These are phyloP conservation scores for Chlorophyllum brunneum DNA, from an alignment of 768 basidiomycete species.

Conservation along the genomic window DNA sequence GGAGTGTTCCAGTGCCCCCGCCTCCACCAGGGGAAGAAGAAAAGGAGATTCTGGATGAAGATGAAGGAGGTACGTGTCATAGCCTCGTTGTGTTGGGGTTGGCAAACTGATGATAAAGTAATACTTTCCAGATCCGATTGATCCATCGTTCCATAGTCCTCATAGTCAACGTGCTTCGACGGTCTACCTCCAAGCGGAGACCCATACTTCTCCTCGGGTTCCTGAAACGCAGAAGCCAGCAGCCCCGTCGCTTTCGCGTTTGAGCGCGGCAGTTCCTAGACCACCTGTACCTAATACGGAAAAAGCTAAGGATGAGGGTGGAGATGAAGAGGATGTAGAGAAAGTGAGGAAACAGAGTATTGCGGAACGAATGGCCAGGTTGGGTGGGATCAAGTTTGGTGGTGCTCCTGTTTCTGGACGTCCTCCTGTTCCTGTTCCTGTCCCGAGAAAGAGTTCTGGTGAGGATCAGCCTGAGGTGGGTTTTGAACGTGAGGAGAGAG, in stretches of 20 bases:
- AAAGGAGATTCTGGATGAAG: slow-evolving; percentile 53
- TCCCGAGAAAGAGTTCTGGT: slow-evolving; percentile 18
- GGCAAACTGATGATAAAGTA: neutral
- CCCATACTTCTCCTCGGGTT: slow-evolving; percentile 16
- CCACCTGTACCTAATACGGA: slow-evolving; percentile 4
- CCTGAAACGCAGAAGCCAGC: neutral
- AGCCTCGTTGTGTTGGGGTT: neutral
- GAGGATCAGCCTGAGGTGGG: slow-evolving; percentile 14
- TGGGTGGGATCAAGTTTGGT: slow-evolving; percentile 84
- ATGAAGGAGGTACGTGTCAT: slow-evolving; percentile 52
- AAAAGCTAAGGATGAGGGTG: slow-evolving; percentile 16
- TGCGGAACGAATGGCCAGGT: slow-evolving; percentile 91
- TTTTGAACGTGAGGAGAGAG: slow-evolving; percentile 33
- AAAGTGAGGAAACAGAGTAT: slow-evolving; percentile 64
- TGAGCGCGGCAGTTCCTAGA: neutral
- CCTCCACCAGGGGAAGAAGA: slow-evolving; percentile 4
- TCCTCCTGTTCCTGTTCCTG: slow-evolving; percentile 28
- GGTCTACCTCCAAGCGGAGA: too few relatives aligned
- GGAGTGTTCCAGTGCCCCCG: slow-evolving; percentile 15
- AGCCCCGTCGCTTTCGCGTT: neutral
- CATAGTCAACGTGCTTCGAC: slow-evolving; percentile 35
- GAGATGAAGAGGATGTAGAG: slow-evolving; percentile 36
- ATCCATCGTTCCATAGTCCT: slow-evolving; percentile 59
- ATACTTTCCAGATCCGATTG: slow-evolving; percentile 55
- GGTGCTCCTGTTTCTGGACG: slow-evolving; percentile 35